These are phyloP conservation scores for Trichoderma oligosporum DNA, from an alignment of 2,329 filamentous ascomycete genomes.

Conservation along the genomic window DNA sequence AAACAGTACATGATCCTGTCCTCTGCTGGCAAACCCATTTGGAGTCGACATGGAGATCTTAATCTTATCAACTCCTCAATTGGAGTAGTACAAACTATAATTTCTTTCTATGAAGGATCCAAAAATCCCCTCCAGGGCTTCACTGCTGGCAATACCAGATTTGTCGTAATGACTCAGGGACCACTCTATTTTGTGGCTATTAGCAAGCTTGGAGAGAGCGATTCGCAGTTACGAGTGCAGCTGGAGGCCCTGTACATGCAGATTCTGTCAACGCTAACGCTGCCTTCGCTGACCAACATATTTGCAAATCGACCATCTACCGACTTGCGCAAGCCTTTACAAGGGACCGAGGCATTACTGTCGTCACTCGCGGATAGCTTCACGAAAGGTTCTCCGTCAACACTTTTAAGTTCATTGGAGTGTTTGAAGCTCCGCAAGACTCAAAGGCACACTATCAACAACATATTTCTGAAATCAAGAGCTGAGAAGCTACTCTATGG, in stretches of 20 bases:
- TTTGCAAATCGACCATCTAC: conserved; percentile 91
- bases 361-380: conserved; percentile 94
- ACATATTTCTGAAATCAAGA: conserved; percentile 73
- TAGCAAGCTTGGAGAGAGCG: conserved; percentile 87
- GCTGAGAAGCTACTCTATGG: conserved; percentile 83
- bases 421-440: conserved; percentile 89
- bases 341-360: conserved; percentile 86
- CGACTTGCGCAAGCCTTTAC: conserved; percentile 81
- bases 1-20: conserved; percentile 98
- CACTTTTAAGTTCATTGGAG: conserved; percentile 83
- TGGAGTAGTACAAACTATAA: conserved; percentile 93
- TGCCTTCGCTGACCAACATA: conserved; percentile 80
- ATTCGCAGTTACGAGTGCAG: conserved; percentile 79
- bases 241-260: conserved; percentile 97
- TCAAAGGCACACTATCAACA: conserved; percentile 81
- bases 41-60: conserved; percentile 89
- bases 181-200: conserved; percentile 92
- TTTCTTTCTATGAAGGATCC: conserved; percentile 87
- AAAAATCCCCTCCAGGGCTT: conserved; percentile 78
- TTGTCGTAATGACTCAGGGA: conserved; percentile 80
- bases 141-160: conserved; percentile 78
- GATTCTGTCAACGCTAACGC: conserved; percentile 88
- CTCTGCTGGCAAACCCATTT: conserved; percentile 94
- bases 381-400: conserved; percentile 84
- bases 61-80: conserved; percentile 89